A percentile compares a stretch with the other conserved stretches of the same genome.
Conservation (phyloP, 352 stramenopile genomes). For the Phytophthora litchii region DNA sequence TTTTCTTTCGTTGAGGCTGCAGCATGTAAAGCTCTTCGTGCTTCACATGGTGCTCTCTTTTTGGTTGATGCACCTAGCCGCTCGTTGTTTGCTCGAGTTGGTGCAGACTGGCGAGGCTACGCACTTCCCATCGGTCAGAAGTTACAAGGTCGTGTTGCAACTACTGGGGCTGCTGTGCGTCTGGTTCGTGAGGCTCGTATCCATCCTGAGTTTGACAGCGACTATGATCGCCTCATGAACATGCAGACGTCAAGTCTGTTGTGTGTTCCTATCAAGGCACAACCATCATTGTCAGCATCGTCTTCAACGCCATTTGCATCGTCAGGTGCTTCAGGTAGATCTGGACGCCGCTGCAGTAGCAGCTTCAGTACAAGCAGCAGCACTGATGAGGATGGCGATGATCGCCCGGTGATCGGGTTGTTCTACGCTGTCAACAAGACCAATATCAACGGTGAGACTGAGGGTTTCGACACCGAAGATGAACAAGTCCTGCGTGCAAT, state of each 20-base stretch:
- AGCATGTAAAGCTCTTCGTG: conserved; percentile 31
- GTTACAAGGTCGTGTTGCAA: conserved; percentile 72
- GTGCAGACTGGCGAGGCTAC: conserved; percentile 73
- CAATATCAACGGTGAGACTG: conserved; percentile 34
- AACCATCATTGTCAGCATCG: conserved; percentile 30
- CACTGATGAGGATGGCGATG: conserved; percentile 41
- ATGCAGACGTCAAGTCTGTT: conserved; percentile 72
- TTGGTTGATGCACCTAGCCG: conserved; percentile 78
- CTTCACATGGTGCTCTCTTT: conserved; percentile 69
- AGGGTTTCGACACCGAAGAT: conserved; percentile 66
- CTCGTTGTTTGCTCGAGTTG: conserved; percentile 68
- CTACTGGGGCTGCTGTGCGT: conserved; percentile 60
- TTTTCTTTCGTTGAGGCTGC: conserved; percentile 39
- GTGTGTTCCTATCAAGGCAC: conserved; percentile 73
- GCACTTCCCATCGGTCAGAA: conserved; percentile 69
- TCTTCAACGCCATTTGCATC: conserved; percentile 22
- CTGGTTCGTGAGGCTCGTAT: conserved; percentile 54
- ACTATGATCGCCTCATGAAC: conserved; percentile 66
- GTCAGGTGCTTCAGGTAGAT: conserved; percentile 22
- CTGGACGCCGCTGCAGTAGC: conserved; percentile 42
- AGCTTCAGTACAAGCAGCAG: conserved; percentile 68
- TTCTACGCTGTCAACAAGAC: conserved; percentile 87
- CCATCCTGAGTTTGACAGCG: conserved; percentile 70
- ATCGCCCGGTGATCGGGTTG: conserved; percentile 64
- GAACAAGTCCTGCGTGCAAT: conserved; percentile 73